phyloP scores from a whole-genome alignment of 2,329 filamentous ascomycete genomes.

The Exserohilum rostratum region DNA sequence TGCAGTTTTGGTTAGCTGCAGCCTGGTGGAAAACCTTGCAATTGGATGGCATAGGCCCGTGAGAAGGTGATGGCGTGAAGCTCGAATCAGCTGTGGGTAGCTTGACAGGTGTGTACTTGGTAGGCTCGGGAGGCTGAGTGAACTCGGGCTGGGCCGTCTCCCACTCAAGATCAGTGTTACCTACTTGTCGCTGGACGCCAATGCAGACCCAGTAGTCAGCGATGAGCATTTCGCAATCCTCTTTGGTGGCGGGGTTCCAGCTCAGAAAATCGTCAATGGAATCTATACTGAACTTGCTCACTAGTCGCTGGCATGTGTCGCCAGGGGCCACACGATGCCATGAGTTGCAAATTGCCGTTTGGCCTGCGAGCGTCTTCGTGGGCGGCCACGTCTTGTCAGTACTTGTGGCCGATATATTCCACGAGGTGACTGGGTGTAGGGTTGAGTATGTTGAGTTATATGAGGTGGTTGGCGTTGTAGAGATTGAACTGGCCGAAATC shows the following conservation, averaged over 20 bases:
- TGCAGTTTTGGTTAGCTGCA: background rate
- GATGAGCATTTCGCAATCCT: constrained; percentile 1
- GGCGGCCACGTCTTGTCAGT: background rate
- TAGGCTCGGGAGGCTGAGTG: background rate
- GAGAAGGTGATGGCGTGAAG: background rate
- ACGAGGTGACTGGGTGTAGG: background rate
- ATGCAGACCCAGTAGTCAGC: background rate
- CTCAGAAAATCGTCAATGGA: background rate
- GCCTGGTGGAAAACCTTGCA: constrained; percentile 1
- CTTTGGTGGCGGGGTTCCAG: background rate
- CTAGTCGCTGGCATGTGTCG: background rate
- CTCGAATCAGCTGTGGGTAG: background rate
- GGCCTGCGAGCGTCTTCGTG: constrained; percentile 1
- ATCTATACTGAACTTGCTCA: background rate
- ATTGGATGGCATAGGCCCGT: background rate
- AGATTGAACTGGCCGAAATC: background rate
- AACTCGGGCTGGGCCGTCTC: background rate
- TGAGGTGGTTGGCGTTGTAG: background rate
- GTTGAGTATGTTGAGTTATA: constrained; percentile 1
- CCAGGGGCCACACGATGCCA: background rate
- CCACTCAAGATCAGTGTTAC: background rate
- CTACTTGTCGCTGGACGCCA: background rate
- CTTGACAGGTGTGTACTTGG: background rate
- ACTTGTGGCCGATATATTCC: constrained; percentile 1
- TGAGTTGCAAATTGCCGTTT: background rate